Evolutionary conservation across 805 yeast genomes (phyloP).

Genomic region (Yamadazyma olivae): DNA sequence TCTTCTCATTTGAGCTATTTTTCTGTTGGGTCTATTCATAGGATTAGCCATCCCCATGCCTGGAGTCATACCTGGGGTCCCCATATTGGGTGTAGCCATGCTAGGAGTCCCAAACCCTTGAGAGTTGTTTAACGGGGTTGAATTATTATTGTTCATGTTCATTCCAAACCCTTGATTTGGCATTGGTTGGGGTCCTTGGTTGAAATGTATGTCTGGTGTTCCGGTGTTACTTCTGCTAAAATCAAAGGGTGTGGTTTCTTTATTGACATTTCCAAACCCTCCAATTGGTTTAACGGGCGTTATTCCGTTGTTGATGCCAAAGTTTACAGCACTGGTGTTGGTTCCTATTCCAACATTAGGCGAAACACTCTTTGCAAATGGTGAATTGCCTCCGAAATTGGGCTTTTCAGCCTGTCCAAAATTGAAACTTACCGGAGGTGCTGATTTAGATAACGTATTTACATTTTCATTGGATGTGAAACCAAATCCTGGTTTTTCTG

Average conservation of each 20-base stretch:
- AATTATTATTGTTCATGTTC: too few species aligned
- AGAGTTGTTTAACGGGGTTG: too few species aligned
- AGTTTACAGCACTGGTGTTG: constrained; percentile 2
- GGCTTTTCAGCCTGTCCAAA: constrained; percentile 9
- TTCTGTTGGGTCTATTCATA: constrained; percentile 17
- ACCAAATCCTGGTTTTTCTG: constrained; percentile 11
- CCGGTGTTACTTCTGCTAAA: constrained; percentile 8
- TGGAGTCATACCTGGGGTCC: not conserved
- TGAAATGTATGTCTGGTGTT: constrained; percentile 6
- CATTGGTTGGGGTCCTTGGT: not conserved
- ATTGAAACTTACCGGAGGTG: constrained; percentile 4
- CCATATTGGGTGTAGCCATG: constrained; percentile 2
- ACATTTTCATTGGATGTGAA: too few species aligned
- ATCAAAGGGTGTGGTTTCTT: constrained; percentile 7
- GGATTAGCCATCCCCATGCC: not conserved
- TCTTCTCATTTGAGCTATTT: constrained; percentile 33
- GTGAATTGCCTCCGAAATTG: constrained; percentile 24
- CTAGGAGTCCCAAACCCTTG: constrained; percentile 1
- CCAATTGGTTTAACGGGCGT: constrained; percentile 11
- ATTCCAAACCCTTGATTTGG: not conserved
- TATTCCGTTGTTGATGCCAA: constrained; percentile 10
- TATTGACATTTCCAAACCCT: constrained; percentile 2
- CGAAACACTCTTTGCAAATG: constrained; percentile 16
- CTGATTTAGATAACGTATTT: constrained; percentile 1
- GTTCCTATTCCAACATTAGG: constrained; percentile 3